These are phyloP conservation scores for Eleusine indica DNA, from an alignment of 176 grass and related monocot species.

Conservation along the genomic window DNA sequence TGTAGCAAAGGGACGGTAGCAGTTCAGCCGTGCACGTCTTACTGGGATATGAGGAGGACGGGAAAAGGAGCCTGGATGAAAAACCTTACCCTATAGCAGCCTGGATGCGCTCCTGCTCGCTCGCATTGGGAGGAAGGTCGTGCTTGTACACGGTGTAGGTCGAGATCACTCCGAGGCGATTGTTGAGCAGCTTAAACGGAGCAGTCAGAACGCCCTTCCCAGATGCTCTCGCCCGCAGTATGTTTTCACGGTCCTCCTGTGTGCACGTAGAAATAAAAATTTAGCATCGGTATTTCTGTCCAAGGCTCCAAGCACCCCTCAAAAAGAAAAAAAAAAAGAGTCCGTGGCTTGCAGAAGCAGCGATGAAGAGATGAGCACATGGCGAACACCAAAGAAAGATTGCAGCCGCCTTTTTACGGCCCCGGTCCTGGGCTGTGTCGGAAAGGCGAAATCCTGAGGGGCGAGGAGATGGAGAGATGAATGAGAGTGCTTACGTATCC, in stretches of 20 bases:
- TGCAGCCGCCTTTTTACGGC: slow-evolving; percentile 46
- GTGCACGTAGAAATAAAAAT: neutral
- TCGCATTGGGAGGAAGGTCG: slow-evolving; percentile 74
- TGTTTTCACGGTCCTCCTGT: slow-evolving; percentile 94
- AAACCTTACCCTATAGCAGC: slow-evolving; percentile 77
- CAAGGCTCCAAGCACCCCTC: neutral
- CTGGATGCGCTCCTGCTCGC: slow-evolving; percentile 62
- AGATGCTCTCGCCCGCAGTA: slow-evolving; percentile 72
- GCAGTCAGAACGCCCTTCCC: slow-evolving; percentile 96
- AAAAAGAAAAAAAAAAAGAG: neutral
- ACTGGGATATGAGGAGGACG: slow-evolving; percentile 3
- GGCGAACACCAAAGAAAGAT: slow-evolving; percentile 30
- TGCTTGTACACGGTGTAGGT: slow-evolving; percentile 91
- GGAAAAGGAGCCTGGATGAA: neutral
- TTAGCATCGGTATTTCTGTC: slow-evolving; percentile 5
- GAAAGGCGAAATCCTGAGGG: slow-evolving; percentile 35
- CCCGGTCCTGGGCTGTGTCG: slow-evolving; percentile 35
- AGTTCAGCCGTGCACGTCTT: slow-evolving; percentile 1
- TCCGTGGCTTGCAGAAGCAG: neutral
- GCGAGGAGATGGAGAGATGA: too few relatives aligned
- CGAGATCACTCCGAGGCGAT: slow-evolving; percentile 86
- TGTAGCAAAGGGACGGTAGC: neutral
- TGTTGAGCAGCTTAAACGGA: slow-evolving; percentile 85
- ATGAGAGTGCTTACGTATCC: slow-evolving; percentile 56
- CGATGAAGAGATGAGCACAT: slow-evolving; percentile 36